phyloP scores from a whole-genome alignment of 345 rosid species.

The Populus alba region DNA sequence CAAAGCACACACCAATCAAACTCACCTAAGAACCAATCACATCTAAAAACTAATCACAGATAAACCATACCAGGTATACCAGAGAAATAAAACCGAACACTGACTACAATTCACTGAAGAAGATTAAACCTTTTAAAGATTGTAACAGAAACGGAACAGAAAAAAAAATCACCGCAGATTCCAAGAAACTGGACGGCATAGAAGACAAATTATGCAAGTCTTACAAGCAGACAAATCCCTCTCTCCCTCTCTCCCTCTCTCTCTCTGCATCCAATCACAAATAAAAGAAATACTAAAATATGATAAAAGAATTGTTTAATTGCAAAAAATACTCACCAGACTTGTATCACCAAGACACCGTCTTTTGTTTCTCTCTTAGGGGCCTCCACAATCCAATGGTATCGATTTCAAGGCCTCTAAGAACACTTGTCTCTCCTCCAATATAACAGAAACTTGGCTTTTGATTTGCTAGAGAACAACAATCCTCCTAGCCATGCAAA shows the following conservation, averaged over 20 bases:
- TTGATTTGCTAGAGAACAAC: conserved; percentile 4
- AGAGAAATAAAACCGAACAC: not conserved
- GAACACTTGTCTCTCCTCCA: conserved; percentile 13
- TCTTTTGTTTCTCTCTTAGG: not conserved
- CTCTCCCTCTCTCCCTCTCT: not conserved
- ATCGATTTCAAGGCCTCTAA: conserved; percentile 16
- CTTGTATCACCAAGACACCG: not conserved
- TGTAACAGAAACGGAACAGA: not conserved
- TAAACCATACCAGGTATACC: not conserved
- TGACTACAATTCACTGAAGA: conserved; percentile 6
- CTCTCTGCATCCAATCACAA: not conserved
- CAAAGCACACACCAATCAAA: not conserved
- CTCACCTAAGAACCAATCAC: not conserved
- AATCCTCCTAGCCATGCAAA: conserved; percentile 8
- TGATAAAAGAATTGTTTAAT: not conserved
- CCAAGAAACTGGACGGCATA: conserved; percentile 22
- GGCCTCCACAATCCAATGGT: conserved; percentile 23
- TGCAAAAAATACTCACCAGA: conserved; percentile 26
- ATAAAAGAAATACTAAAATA: not conserved
- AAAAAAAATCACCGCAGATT: conserved; percentile 14
- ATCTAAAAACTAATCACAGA: not conserved
- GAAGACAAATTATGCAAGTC: conserved; percentile 29
- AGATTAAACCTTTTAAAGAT: not conserved
- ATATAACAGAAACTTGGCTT: conserved; percentile 14
- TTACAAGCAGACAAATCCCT: conserved; percentile 19